These are phyloP conservation scores for Gossypium arboreum DNA, from an alignment of 345 rosid genomes.

Conservation along the genomic window DNA sequence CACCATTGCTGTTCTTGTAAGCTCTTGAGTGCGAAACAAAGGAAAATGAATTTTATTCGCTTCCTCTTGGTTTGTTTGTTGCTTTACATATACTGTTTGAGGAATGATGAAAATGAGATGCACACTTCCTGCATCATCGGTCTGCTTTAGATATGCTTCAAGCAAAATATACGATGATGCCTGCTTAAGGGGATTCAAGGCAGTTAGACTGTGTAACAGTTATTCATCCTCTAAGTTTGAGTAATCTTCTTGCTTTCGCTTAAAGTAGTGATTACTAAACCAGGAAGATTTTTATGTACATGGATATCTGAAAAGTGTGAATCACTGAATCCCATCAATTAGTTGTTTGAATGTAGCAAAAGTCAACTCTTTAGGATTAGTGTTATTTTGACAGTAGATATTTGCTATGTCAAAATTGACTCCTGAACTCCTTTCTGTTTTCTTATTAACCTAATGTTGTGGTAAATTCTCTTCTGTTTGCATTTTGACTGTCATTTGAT, in stretches of 20 bases:
- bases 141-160: conserved; percentile 10
- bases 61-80: not conserved
- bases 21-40: not conserved
- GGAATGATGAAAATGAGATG: not conserved
- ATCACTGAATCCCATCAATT: conserved; percentile 10
- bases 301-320: not conserved
- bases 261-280: not conserved
- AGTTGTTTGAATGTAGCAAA: conserved; percentile 10
- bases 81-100: not conserved
- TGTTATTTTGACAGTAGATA: not conserved
- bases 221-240: not conserved
- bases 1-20: not conserved
- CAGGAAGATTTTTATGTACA: not conserved
- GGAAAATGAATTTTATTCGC: not conserved
- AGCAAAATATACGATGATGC: not conserved
- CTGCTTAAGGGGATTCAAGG: conserved; percentile 6
- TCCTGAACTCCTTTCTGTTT: not conserved
- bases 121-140: not conserved
- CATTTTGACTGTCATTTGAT: conserved; percentile 10
- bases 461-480: not conserved
- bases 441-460: not conserved
- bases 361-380: not conserved
- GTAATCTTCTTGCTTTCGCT: not conserved
- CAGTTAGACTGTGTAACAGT: not conserved
- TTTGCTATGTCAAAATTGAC: not conserved